Evolutionary conservation across 495 filamentous ascomycete genomes (phyloP).

Genomic region (Recurvomyces mirabilis): DNA sequence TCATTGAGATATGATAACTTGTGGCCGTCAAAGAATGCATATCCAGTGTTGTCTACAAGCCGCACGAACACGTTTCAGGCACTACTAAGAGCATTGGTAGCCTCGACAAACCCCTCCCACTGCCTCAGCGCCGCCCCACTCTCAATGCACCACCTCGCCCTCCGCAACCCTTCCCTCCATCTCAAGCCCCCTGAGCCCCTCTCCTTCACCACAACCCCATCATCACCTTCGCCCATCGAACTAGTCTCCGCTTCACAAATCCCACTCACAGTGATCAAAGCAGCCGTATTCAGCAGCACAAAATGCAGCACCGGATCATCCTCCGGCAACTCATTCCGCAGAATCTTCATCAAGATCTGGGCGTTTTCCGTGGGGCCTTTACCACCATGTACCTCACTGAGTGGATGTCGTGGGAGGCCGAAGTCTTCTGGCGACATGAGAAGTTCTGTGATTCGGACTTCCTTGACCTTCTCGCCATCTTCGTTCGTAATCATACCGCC

Average conservation of each 20-base stretch:
- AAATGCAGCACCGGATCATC: slow-evolving; percentile 85
- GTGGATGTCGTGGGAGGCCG: slow-evolving; percentile 62
- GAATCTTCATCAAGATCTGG: slow-evolving; percentile 61
- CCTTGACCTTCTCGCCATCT: slow-evolving; percentile 25
- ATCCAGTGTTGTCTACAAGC: too few species aligned
- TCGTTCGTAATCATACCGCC: slow-evolving; percentile 11
- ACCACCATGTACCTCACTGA: slow-evolving; percentile 67
- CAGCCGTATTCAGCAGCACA: slow-evolving; percentile 86
- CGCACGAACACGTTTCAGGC: too few species aligned
- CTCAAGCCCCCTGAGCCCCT: slow-evolving; percentile 70
- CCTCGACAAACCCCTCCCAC: slow-evolving; percentile 36
- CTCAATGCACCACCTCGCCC: slow-evolving; percentile 70
- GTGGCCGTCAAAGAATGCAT: too few species aligned
- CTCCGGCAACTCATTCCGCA: slow-evolving; percentile 56
- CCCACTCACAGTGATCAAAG: slow-evolving; percentile 69
- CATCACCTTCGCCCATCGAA: slow-evolving; percentile 62
- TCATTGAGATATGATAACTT: too few species aligned
- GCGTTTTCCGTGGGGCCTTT: slow-evolving; percentile 83
- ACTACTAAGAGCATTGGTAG: slow-evolving; percentile 24
- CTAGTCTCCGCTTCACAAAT: slow-evolving; percentile 74
- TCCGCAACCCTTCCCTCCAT: slow-evolving; percentile 86
- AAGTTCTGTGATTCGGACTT: slow-evolving; percentile 60
- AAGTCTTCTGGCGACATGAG: slow-evolving; percentile 70
- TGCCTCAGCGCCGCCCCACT: slow-evolving; percentile 69
- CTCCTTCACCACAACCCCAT: slow-evolving; percentile 63